A percentile compares a stretch with the other conserved stretches of the same genome.
Conservation (phyloP, 1,284 basidiomycete genomes). For the Athelia sp. region DNA sequence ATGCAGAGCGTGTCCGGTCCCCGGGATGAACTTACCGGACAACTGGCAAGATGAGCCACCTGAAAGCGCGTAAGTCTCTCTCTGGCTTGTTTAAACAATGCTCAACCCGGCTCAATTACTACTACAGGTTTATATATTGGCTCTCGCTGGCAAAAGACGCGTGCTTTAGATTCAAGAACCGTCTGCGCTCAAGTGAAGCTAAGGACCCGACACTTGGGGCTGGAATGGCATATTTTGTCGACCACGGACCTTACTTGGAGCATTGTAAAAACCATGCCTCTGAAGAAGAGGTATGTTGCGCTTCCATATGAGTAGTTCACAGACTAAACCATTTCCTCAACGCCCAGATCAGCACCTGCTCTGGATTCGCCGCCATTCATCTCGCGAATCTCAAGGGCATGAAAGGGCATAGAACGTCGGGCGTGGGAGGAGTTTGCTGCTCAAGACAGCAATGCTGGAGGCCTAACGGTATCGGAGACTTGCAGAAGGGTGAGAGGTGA, state of each 20-base stretch:
- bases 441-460: conserved; percentile 8
- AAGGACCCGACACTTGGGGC: conserved; percentile 8
- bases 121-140: conserved; percentile 12
- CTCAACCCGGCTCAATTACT: neutral
- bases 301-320: neutral
- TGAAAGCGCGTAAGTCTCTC: conserved; percentile 1
- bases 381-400: conserved; percentile 10
- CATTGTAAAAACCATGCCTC: conserved; percentile 7
- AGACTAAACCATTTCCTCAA: neutral
- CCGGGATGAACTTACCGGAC: conserved; percentile 16
- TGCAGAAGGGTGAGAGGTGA: conserved; percentile 15
- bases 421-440: conserved; percentile 9
- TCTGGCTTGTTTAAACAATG: neutral
- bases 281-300: conserved; percentile 10
- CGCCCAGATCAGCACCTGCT: conserved; percentile 10
- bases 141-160: conserved; percentile 13
- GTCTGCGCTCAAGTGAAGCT: conserved; percentile 6
- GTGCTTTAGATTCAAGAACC: conserved; percentile 14
- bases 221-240: conserved; percentile 12
- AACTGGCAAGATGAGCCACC: conserved; percentile 11
- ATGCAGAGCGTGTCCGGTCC: conserved; percentile 19
- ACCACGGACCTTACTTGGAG: conserved; percentile 4
- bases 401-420: conserved; percentile 9
- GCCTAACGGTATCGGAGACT: conserved; percentile 9
- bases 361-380: conserved; percentile 8